These are phyloP conservation scores for Geoglossum cookeanum DNA, from an alignment of 2,329 filamentous ascomycete species.

Conservation along the genomic window DNA sequence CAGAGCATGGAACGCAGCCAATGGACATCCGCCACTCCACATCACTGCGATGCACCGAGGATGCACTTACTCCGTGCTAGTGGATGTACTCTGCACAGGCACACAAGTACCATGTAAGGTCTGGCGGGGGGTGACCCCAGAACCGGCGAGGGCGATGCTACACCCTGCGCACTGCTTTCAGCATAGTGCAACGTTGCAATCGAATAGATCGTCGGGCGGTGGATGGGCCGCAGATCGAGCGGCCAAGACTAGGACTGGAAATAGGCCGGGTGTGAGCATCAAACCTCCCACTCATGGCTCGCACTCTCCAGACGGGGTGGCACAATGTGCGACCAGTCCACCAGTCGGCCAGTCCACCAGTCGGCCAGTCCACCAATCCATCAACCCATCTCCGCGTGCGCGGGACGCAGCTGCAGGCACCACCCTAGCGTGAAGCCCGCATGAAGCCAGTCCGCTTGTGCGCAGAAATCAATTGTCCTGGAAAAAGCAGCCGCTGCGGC, in stretches of 20 bases:
- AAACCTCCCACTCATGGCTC: not conserved
- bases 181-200: constrained; percentile 1
- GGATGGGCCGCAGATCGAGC: too few species aligned
- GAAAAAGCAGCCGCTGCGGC: not conserved
- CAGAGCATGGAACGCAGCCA: too few species aligned
- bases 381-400: not conserved
- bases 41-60: too few species aligned
- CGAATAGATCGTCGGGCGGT: not conserved
- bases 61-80: too few species aligned
- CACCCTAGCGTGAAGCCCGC: not conserved
- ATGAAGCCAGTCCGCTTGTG: not conserved
- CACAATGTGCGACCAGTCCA: not conserved
- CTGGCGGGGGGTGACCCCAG: too few species aligned
- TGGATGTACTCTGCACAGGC: too few species aligned
- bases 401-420: not conserved
- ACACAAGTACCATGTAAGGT: too few species aligned
- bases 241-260: not conserved
- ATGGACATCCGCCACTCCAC: too few species aligned
- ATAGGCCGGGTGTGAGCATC: not conserved
- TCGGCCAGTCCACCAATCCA: too few species aligned
- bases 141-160: not conserved
- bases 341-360: too few species aligned
- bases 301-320: not conserved
- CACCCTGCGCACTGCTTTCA: not conserved
- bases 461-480: not conserved